Conservation (phyloP, 2,329 filamentous ascomycete species). For the Neocucurbitaria cava region DNA sequence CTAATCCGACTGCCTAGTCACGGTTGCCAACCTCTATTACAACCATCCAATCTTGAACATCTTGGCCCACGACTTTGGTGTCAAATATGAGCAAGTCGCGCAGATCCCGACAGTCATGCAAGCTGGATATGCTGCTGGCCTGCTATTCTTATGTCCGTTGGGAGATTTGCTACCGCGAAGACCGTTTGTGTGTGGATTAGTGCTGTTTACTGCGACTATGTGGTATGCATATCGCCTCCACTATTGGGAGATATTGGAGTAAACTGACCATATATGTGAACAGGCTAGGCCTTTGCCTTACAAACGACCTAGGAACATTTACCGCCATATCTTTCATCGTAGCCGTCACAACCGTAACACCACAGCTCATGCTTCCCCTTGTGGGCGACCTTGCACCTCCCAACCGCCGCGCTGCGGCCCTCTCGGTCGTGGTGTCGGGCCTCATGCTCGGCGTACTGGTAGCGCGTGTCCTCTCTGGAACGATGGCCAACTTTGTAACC, state of each 20-base stretch:
- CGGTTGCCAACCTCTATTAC: slow-evolving; percentile 83
- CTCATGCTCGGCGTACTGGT: slow-evolving; percentile 78
- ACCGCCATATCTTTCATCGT: slow-evolving; percentile 74
- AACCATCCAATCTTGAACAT: slow-evolving; percentile 80
- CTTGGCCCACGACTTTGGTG: slow-evolving; percentile 72
- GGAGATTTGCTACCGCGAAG: slow-evolving; percentile 73
- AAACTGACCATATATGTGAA: no score
- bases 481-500: slow-evolving; percentile 73
- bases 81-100: slow-evolving; percentile 71
- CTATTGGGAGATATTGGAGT: no score
- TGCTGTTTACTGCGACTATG: slow-evolving; percentile 71
- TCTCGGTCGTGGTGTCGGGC: slow-evolving; percentile 78
- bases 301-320: slow-evolving; percentile 69
- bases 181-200: slow-evolving; percentile 71
- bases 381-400: slow-evolving; percentile 79
- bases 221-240: slow-evolving; percentile 57
- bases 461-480: slow-evolving; percentile 76
- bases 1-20: slow-evolving; percentile 50
- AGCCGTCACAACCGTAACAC: slow-evolving; percentile 81
- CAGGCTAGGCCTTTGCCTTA: slow-evolving; percentile 72
- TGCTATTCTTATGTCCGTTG: slow-evolving; percentile 77
- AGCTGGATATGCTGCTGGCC: slow-evolving; percentile 76
- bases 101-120: slow-evolving; percentile 78
- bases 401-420: slow-evolving; percentile 69
- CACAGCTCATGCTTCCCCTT: slow-evolving; percentile 76